phyloP scores from a whole-genome alignment of 2,329 filamentous ascomycete genomes.

The Diaporthe destruens region DNA sequence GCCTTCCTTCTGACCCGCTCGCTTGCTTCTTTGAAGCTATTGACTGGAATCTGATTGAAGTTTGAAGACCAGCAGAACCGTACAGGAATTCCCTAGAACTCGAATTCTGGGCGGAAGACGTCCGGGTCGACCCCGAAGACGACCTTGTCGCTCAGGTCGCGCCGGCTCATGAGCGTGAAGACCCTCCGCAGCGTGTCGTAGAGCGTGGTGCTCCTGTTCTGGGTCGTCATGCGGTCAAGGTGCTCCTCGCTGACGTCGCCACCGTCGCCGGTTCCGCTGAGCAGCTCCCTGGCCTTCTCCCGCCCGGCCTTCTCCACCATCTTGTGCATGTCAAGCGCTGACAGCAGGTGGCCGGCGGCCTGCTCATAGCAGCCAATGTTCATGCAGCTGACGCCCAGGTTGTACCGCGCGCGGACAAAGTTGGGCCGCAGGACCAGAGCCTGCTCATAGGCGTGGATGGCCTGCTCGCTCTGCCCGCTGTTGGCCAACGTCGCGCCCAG shows the following conservation, averaged over 20 bases:
- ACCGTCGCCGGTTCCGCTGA: constrained; percentile 67
- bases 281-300: constrained; percentile 85
- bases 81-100: constrained; percentile 51
- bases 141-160: constrained; percentile 89
- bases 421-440: constrained; percentile 91
- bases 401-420: constrained; percentile 97
- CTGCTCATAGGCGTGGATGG: constrained; percentile 95
- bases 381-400: constrained; percentile 95
- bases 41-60: constrained; percentile 26
- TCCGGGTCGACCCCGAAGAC: constrained; percentile 92
- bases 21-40: background rate
- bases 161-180: constrained; percentile 94
- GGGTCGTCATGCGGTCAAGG: constrained; percentile 87
- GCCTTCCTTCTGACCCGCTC: background rate
- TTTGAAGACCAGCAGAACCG: constrained; percentile 5
- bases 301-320: constrained; percentile 88
- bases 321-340: constrained; percentile 95
- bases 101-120: constrained; percentile 89
- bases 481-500: constrained; percentile 97
- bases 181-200: constrained; percentile 95
- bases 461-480: constrained; percentile 91
- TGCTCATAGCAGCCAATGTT: constrained; percentile 97
- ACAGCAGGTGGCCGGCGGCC: constrained; percentile 91
- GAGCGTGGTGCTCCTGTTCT: constrained; percentile 96
- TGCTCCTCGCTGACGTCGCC: constrained; percentile 72